Percentiles rank a stretch among this genome's conserved stretches.
These are phyloP conservation scores for Saccharomyces hybrid DNA, from an alignment of 1,139 yeast genomes.

Conservation along the genomic window DNA sequence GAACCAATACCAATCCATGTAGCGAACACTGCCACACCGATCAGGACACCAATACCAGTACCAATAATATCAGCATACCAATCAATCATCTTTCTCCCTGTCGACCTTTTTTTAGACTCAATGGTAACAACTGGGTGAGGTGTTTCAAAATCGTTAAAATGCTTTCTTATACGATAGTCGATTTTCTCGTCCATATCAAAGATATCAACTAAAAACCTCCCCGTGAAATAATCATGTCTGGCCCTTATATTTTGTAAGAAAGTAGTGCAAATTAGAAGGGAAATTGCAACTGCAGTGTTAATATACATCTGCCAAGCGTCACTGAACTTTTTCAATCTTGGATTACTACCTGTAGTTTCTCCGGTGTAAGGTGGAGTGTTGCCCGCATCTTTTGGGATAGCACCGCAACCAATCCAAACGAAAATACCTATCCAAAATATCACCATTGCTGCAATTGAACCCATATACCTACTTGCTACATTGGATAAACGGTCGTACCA, in stretches of 20 bases:
- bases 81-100: conserved; percentile 28
- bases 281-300: conserved; percentile 36
- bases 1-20: conserved; percentile 35
- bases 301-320: conserved; percentile 36
- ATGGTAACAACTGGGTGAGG: conserved; percentile 24
- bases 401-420: conserved; percentile 35
- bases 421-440: conserved; percentile 34
- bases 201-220: conserved; percentile 21
- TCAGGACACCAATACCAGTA: conserved; percentile 34
- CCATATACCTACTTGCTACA: conserved; percentile 21
- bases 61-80: conserved; percentile 36
- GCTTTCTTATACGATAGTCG: conserved; percentile 24
- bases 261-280: conserved; percentile 29
- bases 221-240: conserved; percentile 30
- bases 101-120: conserved; percentile 18
- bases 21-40: conserved; percentile 30
- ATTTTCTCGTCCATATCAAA: conserved; percentile 27
- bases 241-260: conserved; percentile 35
- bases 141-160: conserved; percentile 17
- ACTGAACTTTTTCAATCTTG: conserved; percentile 24
- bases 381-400: conserved; percentile 22
- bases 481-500: conserved; percentile 31
- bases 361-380: conserved; percentile 25
- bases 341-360: conserved; percentile 19
- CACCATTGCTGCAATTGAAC: conserved; percentile 30